Conservation (phyloP, 2,329 filamentous ascomycete genomes). For the Thelonectria discophora region DNA sequence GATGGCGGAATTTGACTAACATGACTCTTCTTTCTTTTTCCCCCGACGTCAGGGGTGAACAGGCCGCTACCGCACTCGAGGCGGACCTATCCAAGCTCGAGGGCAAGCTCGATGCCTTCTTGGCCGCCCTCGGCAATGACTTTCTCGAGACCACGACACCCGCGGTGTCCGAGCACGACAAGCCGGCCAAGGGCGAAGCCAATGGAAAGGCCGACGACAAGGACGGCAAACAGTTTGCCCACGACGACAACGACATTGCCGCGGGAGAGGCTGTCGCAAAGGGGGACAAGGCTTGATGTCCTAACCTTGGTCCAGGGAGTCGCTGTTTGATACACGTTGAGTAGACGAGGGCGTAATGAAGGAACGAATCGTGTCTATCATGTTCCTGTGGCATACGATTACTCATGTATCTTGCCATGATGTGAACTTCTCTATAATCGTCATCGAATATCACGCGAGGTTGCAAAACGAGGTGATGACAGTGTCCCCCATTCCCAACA, state of each 20-base stretch:
- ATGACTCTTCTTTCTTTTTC: constrained; percentile 4
- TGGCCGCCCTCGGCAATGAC: constrained; percentile 56
- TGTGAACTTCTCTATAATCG: not conserved
- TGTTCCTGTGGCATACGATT: too few species aligned
- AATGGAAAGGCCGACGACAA: not conserved
- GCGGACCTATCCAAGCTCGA: constrained; percentile 62
- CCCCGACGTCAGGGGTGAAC: constrained; percentile 57
- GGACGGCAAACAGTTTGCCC: not conserved
- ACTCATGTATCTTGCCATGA: too few species aligned
- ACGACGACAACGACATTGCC: constrained; percentile 16
- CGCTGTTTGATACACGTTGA: not conserved
- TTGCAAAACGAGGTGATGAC: too few species aligned
- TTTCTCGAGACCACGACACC: constrained; percentile 3
- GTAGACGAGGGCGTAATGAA: not conserved
- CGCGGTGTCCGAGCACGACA: constrained; percentile 5
- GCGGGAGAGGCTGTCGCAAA: constrained; percentile 10
- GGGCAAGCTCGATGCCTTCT: constrained; percentile 63
- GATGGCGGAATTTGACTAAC: constrained; percentile 29
- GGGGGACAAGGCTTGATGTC: constrained; percentile 10
- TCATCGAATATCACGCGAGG: not conserved
- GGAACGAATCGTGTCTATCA: not conserved
- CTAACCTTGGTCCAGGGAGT: not conserved
- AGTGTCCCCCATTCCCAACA: not conserved
- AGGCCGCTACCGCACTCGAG: constrained; percentile 62
- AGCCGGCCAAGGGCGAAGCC: not conserved